Conservation (phyloP, 768 basidiomycete genomes). For the Pleurotus djamor region DNA sequence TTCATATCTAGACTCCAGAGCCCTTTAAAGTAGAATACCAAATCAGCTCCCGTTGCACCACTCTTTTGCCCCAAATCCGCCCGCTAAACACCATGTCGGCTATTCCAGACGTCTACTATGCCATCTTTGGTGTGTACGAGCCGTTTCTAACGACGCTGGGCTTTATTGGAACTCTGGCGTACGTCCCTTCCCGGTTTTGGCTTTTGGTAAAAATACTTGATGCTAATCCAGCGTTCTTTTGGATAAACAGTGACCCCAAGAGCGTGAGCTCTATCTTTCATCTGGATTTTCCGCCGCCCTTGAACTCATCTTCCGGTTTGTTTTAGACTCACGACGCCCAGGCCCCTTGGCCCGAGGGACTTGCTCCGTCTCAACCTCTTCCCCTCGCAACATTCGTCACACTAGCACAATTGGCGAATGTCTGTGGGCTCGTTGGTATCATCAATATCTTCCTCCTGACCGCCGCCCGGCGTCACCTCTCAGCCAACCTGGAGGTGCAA, state of each 20-base stretch:
- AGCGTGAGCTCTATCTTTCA: constrained; percentile 36
- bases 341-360: constrained; percentile 64
- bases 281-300: background rate
- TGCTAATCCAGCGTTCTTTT: constrained; percentile 9
- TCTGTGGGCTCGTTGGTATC: constrained; percentile 71
- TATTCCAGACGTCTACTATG: constrained; percentile 71
- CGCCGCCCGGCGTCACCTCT: constrained; percentile 58
- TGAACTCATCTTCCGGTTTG: constrained; percentile 8
- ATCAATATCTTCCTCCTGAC: constrained; percentile 68
- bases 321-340: constrained; percentile 68
- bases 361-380: constrained; percentile 44
- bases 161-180: constrained; percentile 61
- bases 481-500: constrained; percentile 58
- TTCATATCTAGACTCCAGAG: constrained; percentile 15
- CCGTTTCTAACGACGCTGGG: constrained; percentile 64
- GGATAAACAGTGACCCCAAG: constrained; percentile 51
- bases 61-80: constrained; percentile 27
- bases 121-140: constrained; percentile 73
- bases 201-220: constrained; percentile 5
- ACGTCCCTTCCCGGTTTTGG: constrained; percentile 14
- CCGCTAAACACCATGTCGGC: constrained; percentile 42
- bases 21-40: background rate
- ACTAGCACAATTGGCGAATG: constrained; percentile 73
- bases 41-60: background rate
- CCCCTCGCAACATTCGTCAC: constrained; percentile 68